Evolutionary conservation across 495 filamentous ascomycete species (phyloP).

Genomic region (Neohortaea acidophila): DNA sequence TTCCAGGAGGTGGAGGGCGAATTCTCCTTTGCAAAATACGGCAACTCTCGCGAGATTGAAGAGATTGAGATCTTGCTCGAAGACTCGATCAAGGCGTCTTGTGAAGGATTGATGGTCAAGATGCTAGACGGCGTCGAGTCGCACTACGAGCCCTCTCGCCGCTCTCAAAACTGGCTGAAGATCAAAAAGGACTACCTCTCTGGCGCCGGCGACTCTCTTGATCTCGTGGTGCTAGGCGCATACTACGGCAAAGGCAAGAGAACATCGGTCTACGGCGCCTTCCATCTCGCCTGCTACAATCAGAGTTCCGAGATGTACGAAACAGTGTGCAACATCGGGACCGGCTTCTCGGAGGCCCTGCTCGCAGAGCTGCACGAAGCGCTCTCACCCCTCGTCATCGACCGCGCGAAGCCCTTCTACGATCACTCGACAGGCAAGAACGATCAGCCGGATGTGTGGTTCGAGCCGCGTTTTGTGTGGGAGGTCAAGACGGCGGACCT

Average conservation of each 20-base stretch:
- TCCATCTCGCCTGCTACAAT: slow-evolving; percentile 90
- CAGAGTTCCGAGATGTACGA: slow-evolving; percentile 62
- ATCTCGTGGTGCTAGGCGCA: slow-evolving; percentile 88
- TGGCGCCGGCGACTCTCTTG: slow-evolving; percentile 86
- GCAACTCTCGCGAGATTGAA: slow-evolving; percentile 77
- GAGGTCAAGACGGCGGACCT: slow-evolving; percentile 95
- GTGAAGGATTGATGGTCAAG: slow-evolving; percentile 97
- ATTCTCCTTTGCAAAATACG: slow-evolving; percentile 76
- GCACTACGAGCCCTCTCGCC: slow-evolving; percentile 86
- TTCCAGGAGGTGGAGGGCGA: slow-evolving; percentile 73
- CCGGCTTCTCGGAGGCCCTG: slow-evolving; percentile 79
- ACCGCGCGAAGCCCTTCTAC: slow-evolving; percentile 88
- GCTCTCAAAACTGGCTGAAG: slow-evolving; percentile 96
- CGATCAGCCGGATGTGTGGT: slow-evolving; percentile 96
- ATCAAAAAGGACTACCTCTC: slow-evolving; percentile 96
- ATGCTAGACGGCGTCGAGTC: slow-evolving; percentile 88
- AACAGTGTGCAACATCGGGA: slow-evolving; percentile 95
- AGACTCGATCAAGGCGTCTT: slow-evolving; percentile 82
- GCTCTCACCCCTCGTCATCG: slow-evolving; percentile 60
- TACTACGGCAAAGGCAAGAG: slow-evolving; percentile 92
- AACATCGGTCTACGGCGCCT: slow-evolving; percentile 86
- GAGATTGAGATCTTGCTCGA: slow-evolving; percentile 86
- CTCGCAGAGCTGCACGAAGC: slow-evolving; percentile 66
- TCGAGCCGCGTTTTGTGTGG: slow-evolving; percentile 88
- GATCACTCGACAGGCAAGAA: slow-evolving; percentile 66